A percentile compares a stretch with the other conserved stretches of the same genome.
These are phyloP conservation scores for Chionographis japonica DNA, from an alignment of 106 monocot species.

Conservation along the genomic window DNA sequence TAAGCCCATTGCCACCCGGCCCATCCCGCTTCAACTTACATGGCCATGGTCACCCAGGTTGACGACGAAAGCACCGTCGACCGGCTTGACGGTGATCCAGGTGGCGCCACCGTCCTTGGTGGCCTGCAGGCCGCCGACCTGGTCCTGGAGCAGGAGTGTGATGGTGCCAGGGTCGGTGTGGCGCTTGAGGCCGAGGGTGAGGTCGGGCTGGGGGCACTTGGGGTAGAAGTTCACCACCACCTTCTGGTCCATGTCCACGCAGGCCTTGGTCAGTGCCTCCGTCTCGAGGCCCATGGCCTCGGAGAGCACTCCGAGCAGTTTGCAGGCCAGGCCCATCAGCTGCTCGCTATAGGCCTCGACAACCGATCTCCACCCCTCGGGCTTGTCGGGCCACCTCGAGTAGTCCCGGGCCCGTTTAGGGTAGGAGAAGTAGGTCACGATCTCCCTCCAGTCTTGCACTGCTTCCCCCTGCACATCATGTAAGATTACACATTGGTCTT, in stretches of 20 bases:
- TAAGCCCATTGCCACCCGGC: no score
- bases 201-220: slow-evolving; percentile 93
- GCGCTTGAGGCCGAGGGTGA: slow-evolving; percentile 86
- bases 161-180: slow-evolving; percentile 95
- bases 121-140: slow-evolving; percentile 85
- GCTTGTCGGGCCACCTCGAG: slow-evolving; percentile 89
- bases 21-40: slow-evolving; percentile 39
- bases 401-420: slow-evolving; percentile 59
- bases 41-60: slow-evolving; percentile 96
- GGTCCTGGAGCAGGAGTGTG: slow-evolving; percentile 86
- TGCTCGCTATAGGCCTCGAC: slow-evolving; percentile 67
- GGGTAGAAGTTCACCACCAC: slow-evolving; percentile 86
- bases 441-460: slow-evolving; percentile 91
- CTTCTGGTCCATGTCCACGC: slow-evolving; percentile 94
- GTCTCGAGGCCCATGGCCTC: slow-evolving; percentile 87
- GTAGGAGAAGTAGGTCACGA: slow-evolving; percentile 90
- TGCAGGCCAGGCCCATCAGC: slow-evolving; percentile 70
- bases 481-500: slow-evolving; percentile 26
- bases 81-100: slow-evolving; percentile 85
- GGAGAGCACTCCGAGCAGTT: slow-evolving; percentile 63
- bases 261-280: slow-evolving; percentile 62
- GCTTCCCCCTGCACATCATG: no score
- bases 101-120: slow-evolving; percentile 75
- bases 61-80: slow-evolving; percentile 75
- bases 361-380: slow-evolving; percentile 54